Conservation (phyloP, 352 stramenopile species). For the Phytophthora sojae region DNA sequence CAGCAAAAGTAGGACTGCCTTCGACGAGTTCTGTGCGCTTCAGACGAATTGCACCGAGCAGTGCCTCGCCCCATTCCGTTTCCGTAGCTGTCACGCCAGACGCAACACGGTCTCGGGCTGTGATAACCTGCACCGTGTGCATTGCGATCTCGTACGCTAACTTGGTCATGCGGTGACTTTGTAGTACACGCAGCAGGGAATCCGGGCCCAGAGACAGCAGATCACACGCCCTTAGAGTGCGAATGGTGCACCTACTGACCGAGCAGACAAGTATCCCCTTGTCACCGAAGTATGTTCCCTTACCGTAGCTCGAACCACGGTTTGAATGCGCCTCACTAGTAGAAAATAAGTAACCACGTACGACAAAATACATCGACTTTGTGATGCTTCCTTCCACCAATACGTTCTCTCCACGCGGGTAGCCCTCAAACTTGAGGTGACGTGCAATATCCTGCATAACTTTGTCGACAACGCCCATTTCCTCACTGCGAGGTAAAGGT, state of each 20-base stretch:
- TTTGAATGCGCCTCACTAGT: slow-evolving; percentile 39
- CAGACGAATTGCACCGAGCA: slow-evolving; percentile 43
- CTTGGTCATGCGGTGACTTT: slow-evolving; percentile 47
- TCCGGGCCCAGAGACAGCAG: slow-evolving; percentile 60
- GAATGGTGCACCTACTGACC: slow-evolving; percentile 56
- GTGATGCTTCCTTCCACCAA: slow-evolving; percentile 71
- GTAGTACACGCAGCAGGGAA: slow-evolving; percentile 50
- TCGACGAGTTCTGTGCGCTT: slow-evolving; percentile 35
- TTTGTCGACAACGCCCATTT: slow-evolving; percentile 31
- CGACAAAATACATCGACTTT: slow-evolving; percentile 80
- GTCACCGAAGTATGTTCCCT: slow-evolving; percentile 73
- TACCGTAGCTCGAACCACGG: slow-evolving; percentile 39
- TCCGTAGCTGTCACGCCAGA: slow-evolving; percentile 37
- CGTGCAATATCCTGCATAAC: slow-evolving; percentile 52
- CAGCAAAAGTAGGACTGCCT: not conserved
- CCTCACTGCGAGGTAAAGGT: slow-evolving; percentile 39
- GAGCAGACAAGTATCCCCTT: slow-evolving; percentile 61
- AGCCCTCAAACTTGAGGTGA: slow-evolving; percentile 65
- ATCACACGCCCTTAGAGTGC: slow-evolving; percentile 62
- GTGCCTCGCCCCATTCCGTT: slow-evolving; percentile 47
- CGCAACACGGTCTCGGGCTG: slow-evolving; percentile 16
- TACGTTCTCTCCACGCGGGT: slow-evolving; percentile 64
- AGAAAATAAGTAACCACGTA: slow-evolving; percentile 51
- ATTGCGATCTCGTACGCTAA: slow-evolving; percentile 55
- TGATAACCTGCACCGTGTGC: slow-evolving; percentile 29